Base-by-base conservation (phyloP, 75 land plant genomes). In the Pinus taeda region DNA sequence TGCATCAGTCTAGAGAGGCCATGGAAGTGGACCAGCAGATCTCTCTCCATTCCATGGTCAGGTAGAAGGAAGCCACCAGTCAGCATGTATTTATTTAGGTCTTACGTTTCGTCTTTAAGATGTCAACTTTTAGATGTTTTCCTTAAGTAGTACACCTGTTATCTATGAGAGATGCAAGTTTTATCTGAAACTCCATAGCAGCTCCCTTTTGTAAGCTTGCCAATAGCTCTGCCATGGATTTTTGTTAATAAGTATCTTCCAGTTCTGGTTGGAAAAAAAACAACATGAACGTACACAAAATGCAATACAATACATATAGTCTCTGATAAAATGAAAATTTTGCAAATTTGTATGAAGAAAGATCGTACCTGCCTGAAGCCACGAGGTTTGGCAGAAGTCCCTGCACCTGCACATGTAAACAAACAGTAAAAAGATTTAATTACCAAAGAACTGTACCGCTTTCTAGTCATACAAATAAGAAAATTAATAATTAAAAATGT, bases 351-450 rank as follows among this genome's bases (percentile, higher is more conserved):
- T 73, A n/a, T 30, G n/a, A 60, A 36, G 60, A 79, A 45, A 22
- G 74, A 58, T 36, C 30, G 66, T 80, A 87, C 89, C 83, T 77
- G 71, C 74, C 79, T 85, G 63, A 85, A 88, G 24, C 79, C 79
- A 57, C 88, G 84, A 58, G 88, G 89, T 75, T 83, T 82, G 15
- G 81, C 55, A 37, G 89, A 88, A 24, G 88, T 79, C 11, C 89
- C 89, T 60, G 89, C 87, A 76, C 67, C 89, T 88, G 85, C 69
- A 85, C 12, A 59, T 55, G 57, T 5, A 29, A 74, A 24, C 26
- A 74, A 20, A 37, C 5, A 45, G 49, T 45, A 45, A 6, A 45
- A 45, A 45, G 49, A 45, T 45, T 6, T 45, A 8, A 45, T 45
- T 45, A 45, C 8, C 49, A 45, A 45, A 45, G 49, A 45, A 36